phyloP scores from a whole-genome alignment of 345 rosid species.

The Bruguiera gymnorhiza region DNA sequence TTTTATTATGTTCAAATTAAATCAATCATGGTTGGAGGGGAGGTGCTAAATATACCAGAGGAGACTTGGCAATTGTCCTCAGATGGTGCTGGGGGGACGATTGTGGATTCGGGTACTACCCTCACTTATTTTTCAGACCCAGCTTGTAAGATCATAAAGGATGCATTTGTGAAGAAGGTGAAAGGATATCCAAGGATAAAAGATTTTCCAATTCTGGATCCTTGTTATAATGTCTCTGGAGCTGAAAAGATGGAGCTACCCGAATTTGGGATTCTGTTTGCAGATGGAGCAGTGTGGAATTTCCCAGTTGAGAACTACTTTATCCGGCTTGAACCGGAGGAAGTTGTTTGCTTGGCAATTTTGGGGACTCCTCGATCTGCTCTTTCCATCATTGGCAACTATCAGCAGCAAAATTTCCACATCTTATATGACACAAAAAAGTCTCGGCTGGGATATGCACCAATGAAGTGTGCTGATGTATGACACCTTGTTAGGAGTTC shows the following conservation, averaged over 20 bases:
- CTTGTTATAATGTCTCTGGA: constrained; percentile 88
- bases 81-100: constrained; percentile 72
- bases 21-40: constrained; percentile 62
- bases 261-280: constrained; percentile 58
- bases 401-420: constrained; percentile 86
- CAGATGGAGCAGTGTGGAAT: constrained; percentile 81
- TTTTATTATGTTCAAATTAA: constrained; percentile 74
- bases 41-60: constrained; percentile 57
- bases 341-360: constrained; percentile 76
- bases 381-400: constrained; percentile 83
- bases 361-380: constrained; percentile 74
- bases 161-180: constrained; percentile 56
- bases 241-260: constrained; percentile 56
- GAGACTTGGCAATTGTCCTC: constrained; percentile 64
- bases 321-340: constrained; percentile 50
- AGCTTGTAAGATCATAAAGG: constrained; percentile 51
- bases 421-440: constrained; percentile 67
- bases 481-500: constrained; percentile 19
- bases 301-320: constrained; percentile 86
- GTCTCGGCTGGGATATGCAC: constrained; percentile 79
- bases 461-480: constrained; percentile 62
- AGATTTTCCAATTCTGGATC: constrained; percentile 60
- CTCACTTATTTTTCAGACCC: constrained; percentile 71
- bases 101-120: constrained; percentile 81
- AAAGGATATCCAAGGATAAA: constrained; percentile 51